These are phyloP conservation scores for Pinus taeda DNA, from an alignment of 75 land plant species.

Conservation along the genomic window DNA sequence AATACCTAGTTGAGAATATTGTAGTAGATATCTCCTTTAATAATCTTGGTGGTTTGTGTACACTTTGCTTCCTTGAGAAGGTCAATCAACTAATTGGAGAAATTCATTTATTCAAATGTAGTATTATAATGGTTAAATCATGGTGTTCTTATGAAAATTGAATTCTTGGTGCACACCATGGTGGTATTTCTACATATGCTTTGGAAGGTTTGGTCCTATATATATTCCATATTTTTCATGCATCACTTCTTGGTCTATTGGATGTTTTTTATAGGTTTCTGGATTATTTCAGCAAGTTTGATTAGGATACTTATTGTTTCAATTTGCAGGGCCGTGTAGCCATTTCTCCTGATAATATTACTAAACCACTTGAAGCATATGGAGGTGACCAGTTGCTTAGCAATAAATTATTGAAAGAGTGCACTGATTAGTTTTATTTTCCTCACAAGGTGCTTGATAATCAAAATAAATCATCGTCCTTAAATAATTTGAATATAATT, in stretches of 20 bases:
- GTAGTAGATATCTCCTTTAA: slow-evolving; percentile 71
- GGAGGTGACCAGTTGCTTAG: not conserved
- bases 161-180: slow-evolving; percentile 77
- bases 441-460: slow-evolving; percentile 34
- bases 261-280: no score
- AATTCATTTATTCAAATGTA: slow-evolving; percentile 63
- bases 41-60: slow-evolving; percentile 61
- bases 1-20: slow-evolving; percentile 59
- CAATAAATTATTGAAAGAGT: slow-evolving; percentile 54
- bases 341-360: slow-evolving; percentile 39
- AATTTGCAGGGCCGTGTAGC: no score
- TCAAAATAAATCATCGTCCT: slow-evolving; percentile 36
- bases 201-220: slow-evolving; percentile 65
- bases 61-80: slow-evolving; percentile 67
- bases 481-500: slow-evolving; percentile 76
- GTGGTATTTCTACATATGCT: slow-evolving; percentile 69
- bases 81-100: slow-evolving; percentile 50
- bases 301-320: no score
- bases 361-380: slow-evolving; percentile 59
- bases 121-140: slow-evolving; percentile 68
- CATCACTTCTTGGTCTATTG: not conserved
- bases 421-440: slow-evolving; percentile 42
- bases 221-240: slow-evolving; percentile 56
- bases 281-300: no score
- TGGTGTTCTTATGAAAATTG: slow-evolving; percentile 85